Base-by-base conservation (phyloP, 345 rosid genomes). In the Eucalyptus marginata region DNA sequence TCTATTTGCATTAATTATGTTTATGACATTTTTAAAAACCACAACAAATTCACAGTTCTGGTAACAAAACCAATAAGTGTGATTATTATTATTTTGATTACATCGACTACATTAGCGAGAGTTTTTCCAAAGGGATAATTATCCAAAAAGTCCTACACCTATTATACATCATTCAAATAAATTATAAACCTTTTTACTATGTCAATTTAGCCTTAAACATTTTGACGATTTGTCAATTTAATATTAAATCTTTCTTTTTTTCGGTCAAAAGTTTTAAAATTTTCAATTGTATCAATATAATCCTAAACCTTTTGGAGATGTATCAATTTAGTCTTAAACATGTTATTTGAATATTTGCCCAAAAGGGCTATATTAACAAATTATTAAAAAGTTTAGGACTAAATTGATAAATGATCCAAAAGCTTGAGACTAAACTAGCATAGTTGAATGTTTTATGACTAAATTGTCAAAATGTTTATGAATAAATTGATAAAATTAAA, bases 81-180 rank as follows among this genome's bases (percentile, higher is more conserved):
- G 31, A 13, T 64, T 29, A 64, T n/a, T 64, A 13, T 64, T 2
- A n/a, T n/a, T 64, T n/a, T 64, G n/a, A 64, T 64, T 59, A n/a
- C n/a, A n/a, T 64, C 36, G 1, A 64, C 71, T n/a, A n/a, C 36
- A 64, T n/a, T 14, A 29, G 71, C 5, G 3, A 64, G 16, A n/a
- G 71, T 29, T 56, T 56, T 54, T 56, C 59, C 27, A 56, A 56
- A 24, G 27, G 59, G 59, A 56, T 56, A 56, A 9, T 9, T 20
- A 0, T 56, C 27, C 27, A 56, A 56, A 56, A 22, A 24, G 12
- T 56, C 59, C 12, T 56, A 22, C 22, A 22, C 12, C 59, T 56
- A 56, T 22, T 2, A 22, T 56, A 24, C 27, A 24, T 0, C 3
- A 24, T 22, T 8, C 0, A 22, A 56, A 20, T 56, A 22, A 56